These are phyloP conservation scores for Colletotrichum orchidophilum DNA, from an alignment of 2,329 filamentous ascomycete species.

Conservation along the genomic window DNA sequence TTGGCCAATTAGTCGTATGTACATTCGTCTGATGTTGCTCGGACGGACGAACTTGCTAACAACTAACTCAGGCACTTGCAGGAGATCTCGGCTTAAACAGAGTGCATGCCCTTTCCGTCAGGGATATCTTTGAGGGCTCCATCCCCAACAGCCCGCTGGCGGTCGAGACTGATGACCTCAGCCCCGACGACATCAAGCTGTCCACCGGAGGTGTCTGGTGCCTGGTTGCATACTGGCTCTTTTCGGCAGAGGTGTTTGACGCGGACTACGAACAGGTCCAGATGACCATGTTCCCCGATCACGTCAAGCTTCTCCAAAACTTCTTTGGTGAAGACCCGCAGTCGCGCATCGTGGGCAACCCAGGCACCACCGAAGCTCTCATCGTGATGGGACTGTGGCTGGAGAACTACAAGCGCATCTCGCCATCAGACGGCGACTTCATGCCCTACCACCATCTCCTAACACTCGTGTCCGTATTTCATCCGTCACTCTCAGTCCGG, in stretches of 20 bases:
- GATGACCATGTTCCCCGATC: slow-evolving; percentile 69
- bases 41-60: slow-evolving; percentile 28
- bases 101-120: slow-evolving; percentile 54
- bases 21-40: slow-evolving; percentile 7
- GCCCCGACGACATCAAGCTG: slow-evolving; percentile 62
- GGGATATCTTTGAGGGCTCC: slow-evolving; percentile 52
- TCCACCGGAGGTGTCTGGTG: slow-evolving; percentile 68
- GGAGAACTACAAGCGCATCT: slow-evolving; percentile 58
- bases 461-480: slow-evolving; percentile 66
- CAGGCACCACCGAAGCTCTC: slow-evolving; percentile 67
- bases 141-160: slow-evolving; percentile 56
- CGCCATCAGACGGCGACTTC: slow-evolving; percentile 52
- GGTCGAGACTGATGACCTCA: slow-evolving; percentile 55
- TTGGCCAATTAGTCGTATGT: slow-evolving; percentile 76
- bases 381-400: slow-evolving; percentile 69
- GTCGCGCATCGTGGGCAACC: slow-evolving; percentile 56
- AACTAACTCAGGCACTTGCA: slow-evolving; percentile 63
- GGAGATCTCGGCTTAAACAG: slow-evolving; percentile 65
- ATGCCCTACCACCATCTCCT: slow-evolving; percentile 70
- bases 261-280: slow-evolving; percentile 62
- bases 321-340: slow-evolving; percentile 64
- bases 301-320: slow-evolving; percentile 61
- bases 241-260: slow-evolving; percentile 69
- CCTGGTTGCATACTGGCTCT: slow-evolving; percentile 69
- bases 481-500: slow-evolving; percentile 62